phyloP scores from a whole-genome alignment of 1,284 basidiomycete species.

The Puccinia horiana region DNA sequence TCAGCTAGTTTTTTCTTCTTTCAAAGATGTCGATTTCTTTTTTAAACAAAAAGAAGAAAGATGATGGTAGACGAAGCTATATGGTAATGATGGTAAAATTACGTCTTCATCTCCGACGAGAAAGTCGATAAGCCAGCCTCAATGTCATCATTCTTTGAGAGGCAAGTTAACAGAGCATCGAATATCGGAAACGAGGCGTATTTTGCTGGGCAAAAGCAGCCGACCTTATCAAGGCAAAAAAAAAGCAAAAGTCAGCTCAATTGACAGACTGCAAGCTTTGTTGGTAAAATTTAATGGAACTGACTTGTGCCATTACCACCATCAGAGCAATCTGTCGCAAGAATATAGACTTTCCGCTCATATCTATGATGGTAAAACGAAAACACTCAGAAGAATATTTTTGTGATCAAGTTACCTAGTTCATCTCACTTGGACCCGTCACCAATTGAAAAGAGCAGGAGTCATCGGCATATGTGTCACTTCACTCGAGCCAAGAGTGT shows the following conservation, averaged over 20 bases:
- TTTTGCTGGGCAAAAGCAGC: conserved; percentile 48
- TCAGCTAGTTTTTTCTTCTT: too few species aligned
- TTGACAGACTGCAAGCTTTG: background rate
- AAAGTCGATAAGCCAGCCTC: conserved; percentile 87
- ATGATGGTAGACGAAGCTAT: too few species aligned
- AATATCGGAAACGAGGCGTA: conserved; percentile 45
- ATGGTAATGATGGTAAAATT: too few species aligned
- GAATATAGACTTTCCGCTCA: conserved; percentile 57
- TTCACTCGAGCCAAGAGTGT: background rate
- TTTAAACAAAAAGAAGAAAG: too few species aligned
- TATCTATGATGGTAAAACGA: conserved; percentile 50
- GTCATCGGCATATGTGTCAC: conserved; percentile 77
- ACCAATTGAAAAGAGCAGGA: conserved; percentile 72
- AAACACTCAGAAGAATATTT: background rate
- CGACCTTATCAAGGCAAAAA: conserved; percentile 18
- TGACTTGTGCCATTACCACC: conserved; percentile 53
- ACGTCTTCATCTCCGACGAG: conserved; percentile 82
- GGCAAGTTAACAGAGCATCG: conserved; percentile 45
- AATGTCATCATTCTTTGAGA: conserved; percentile 59
- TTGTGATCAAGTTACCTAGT: background rate
- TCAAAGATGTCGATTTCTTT: too few species aligned
- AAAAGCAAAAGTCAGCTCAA: background rate
- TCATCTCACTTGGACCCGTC: conserved; percentile 38
- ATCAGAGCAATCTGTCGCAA: conserved; percentile 56
- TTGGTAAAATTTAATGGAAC: background rate